Percentiles rank a stretch among this genome's conserved stretches.
phyloP scores from a whole-genome alignment of 805 yeast species.

The Zygosaccharomyces bisporus region DNA sequence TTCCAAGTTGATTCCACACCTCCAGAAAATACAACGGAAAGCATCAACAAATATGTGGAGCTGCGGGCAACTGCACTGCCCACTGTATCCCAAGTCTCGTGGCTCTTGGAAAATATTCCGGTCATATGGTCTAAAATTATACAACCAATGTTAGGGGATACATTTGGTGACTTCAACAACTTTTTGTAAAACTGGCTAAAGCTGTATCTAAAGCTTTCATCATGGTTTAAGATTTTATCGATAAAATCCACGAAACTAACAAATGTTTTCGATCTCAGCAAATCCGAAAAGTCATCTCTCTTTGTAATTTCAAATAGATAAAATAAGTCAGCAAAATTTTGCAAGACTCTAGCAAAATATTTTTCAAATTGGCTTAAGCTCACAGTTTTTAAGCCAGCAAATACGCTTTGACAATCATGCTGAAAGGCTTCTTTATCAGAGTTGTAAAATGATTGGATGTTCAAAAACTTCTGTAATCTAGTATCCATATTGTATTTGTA shows the following conservation, averaged over 20 bases:
- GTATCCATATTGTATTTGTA: slow-evolving; percentile 56
- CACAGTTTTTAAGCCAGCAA: slow-evolving; percentile 50
- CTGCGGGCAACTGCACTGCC: slow-evolving; percentile 64
- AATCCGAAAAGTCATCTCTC: slow-evolving; percentile 16
- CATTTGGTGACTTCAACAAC: slow-evolving; percentile 19
- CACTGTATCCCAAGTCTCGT: slow-evolving; percentile 55
- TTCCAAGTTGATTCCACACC: slow-evolving; percentile 26
- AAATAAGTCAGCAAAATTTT: slow-evolving; percentile 39
- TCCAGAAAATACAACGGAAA: slow-evolving; percentile 35
- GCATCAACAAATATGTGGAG: slow-evolving; percentile 47
- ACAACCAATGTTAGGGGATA: slow-evolving; percentile 50
- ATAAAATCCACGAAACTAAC: slow-evolving; percentile 57
- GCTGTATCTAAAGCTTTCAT: slow-evolving; percentile 57
- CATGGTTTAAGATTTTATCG: slow-evolving; percentile 61
- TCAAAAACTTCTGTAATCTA: slow-evolving; percentile 50
- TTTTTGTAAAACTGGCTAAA: slow-evolving; percentile 48
- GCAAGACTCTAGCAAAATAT: slow-evolving; percentile 55
- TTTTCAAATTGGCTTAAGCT: slow-evolving; percentile 54
- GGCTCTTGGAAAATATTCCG: slow-evolving; percentile 46
- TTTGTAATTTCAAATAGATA: slow-evolving; percentile 21
- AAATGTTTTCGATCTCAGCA: slow-evolving; percentile 41
- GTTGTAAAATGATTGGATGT: slow-evolving; percentile 39
- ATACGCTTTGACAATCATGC: slow-evolving; percentile 41
- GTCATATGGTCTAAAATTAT: slow-evolving; percentile 46
- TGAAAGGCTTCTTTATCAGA: slow-evolving; percentile 9